phyloP scores from a whole-genome alignment of 2,329 filamentous ascomycete species.

The Dactylonectria estremocensis region DNA sequence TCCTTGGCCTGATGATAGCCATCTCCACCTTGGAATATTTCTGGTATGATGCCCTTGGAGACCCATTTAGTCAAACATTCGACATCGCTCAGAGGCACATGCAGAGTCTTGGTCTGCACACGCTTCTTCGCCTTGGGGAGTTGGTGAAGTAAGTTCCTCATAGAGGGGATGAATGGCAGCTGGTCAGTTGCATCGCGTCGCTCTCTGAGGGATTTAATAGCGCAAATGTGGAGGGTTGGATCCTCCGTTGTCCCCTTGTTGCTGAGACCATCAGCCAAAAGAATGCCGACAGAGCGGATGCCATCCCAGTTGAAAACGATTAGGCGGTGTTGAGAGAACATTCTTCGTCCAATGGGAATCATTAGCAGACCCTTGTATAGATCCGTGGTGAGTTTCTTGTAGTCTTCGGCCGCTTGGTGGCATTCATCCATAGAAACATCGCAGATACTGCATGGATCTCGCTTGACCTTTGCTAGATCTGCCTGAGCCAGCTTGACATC shows the following conservation, averaged over 20 bases:
- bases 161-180: slow-evolving; percentile 83
- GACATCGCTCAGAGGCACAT: slow-evolving; percentile 82
- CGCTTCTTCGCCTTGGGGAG: slow-evolving; percentile 78
- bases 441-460: slow-evolving; percentile 86
- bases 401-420: slow-evolving; percentile 86
- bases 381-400: slow-evolving; percentile 83
- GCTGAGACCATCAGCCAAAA: slow-evolving; percentile 82
- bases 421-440: slow-evolving; percentile 85
- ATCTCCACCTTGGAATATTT: slow-evolving; percentile 70
- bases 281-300: slow-evolving; percentile 84
- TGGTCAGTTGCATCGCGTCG: slow-evolving; percentile 86
- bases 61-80: slow-evolving; percentile 86
- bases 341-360: slow-evolving; percentile 86
- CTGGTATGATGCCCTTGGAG: slow-evolving; percentile 71
- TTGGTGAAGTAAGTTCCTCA: slow-evolving; percentile 77
- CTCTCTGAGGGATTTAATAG: slow-evolving; percentile 78
- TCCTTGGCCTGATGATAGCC: slow-evolving; percentile 71
- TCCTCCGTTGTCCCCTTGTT: slow-evolving; percentile 69
- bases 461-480: slow-evolving; percentile 90
- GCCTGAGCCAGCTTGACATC: slow-evolving; percentile 93
- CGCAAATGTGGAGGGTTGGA: slow-evolving; percentile 83
- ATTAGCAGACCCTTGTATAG: slow-evolving; percentile 82
- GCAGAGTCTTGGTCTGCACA: slow-evolving; percentile 77
- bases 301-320: slow-evolving; percentile 90
- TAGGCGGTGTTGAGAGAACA: slow-evolving; percentile 83